phyloP scores from a whole-genome alignment of 345 rosid species.

The Hypericum perforatum region DNA sequence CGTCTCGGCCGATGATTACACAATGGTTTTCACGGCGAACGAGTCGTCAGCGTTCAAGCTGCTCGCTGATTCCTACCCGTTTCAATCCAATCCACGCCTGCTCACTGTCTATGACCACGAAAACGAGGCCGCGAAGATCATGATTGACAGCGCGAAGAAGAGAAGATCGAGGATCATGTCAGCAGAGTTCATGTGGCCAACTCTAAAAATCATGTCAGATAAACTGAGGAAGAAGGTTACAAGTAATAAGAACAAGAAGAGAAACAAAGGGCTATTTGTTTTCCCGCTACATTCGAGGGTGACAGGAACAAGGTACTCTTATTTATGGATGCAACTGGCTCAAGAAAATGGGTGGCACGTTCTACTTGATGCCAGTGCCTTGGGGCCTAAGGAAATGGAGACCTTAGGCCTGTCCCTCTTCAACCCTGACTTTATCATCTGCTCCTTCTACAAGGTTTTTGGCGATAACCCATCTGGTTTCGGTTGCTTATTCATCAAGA shows the following conservation, averaged over 20 bases:
- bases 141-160: slow-evolving; percentile 50
- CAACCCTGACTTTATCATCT: slow-evolving; percentile 68
- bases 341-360: slow-evolving; percentile 74
- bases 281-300: slow-evolving; percentile 73
- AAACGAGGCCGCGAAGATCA: slow-evolving; percentile 50
- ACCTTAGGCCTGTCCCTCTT: slow-evolving; percentile 75
- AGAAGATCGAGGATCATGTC: slow-evolving; percentile 43
- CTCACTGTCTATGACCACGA: slow-evolving; percentile 70
- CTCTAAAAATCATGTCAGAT: slow-evolving; percentile 30
- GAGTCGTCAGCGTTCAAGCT: slow-evolving; percentile 71
- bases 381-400: slow-evolving; percentile 80
- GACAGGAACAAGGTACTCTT: slow-evolving; percentile 65
- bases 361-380: slow-evolving; percentile 64
- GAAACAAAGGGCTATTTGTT: slow-evolving; percentile 51
- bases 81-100: slow-evolving; percentile 40
- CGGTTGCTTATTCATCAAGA: slow-evolving; percentile 66
- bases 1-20: slow-evolving; percentile 59
- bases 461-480: slow-evolving; percentile 70
- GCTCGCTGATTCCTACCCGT: slow-evolving; percentile 60
- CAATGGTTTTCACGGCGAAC: slow-evolving; percentile 53
- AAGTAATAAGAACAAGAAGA: slow-evolving; percentile 28
- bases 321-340: slow-evolving; percentile 73
- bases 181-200: slow-evolving; percentile 66
- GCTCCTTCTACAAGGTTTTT: slow-evolving; percentile 63
- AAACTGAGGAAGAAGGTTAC: slow-evolving; percentile 44